Conservation (phyloP, 352 stramenopile species). For the Hyaloperonospora brassicae region DNA sequence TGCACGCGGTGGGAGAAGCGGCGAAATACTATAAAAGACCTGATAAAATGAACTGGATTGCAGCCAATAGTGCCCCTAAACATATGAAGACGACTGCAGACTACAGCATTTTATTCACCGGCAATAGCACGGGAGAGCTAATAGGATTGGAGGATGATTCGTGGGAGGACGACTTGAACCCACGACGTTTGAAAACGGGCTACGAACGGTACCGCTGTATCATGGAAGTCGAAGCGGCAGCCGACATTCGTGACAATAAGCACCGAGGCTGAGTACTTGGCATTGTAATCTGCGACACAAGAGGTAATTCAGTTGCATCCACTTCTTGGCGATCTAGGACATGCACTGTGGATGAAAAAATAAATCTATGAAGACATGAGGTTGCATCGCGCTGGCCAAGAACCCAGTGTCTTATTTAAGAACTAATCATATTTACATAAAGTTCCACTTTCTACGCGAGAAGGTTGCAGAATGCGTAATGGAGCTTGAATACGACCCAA, state of each 20-base stretch:
- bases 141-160: not conserved
- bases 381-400: not conserved
- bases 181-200: not conserved
- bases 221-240: no score
- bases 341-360: not conserved
- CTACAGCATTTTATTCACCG: no score
- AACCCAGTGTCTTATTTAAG: not conserved
- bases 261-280: no score
- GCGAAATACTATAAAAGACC: no score
- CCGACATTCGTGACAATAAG: no score
- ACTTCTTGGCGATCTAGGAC: no score
- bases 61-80: not conserved
- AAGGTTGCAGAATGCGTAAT: no score
- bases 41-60: not conserved
- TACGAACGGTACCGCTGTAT: not conserved
- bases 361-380: not conserved
- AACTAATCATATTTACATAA: not conserved
- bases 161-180: not conserved
- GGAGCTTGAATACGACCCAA: not conserved
- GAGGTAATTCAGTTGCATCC: no score
- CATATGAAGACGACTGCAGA: no score
- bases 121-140: not conserved
- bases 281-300: no score
- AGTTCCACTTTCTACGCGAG: not conserved
- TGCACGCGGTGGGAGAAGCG: no score